Percentiles rank a stretch among this genome's conserved stretches.
Conservation (phyloP, 2,329 filamentous ascomycete genomes). For the Calonectria crousiana region DNA sequence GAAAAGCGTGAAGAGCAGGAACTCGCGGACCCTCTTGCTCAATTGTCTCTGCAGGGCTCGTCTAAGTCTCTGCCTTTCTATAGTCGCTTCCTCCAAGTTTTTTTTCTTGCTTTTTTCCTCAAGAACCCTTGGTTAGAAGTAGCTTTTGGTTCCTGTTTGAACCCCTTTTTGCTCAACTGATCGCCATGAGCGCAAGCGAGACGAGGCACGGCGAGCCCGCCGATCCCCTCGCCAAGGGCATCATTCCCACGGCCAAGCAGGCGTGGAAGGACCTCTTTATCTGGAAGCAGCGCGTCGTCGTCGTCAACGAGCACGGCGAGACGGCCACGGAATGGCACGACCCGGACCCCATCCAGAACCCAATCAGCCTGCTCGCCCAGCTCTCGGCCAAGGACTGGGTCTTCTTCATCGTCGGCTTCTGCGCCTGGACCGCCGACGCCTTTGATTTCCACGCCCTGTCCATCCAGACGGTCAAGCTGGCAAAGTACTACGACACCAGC, state of each 20-base stretch:
- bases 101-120: not conserved
- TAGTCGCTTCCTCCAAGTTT: not conserved
- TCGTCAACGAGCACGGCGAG: slow-evolving; percentile 74
- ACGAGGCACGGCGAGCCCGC: slow-evolving; percentile 61
- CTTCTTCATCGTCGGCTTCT: slow-evolving; percentile 80
- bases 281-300: slow-evolving; percentile 80
- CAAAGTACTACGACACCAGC: slow-evolving; percentile 60
- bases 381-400: slow-evolving; percentile 77
- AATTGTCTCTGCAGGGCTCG: not conserved
- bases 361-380: slow-evolving; percentile 75
- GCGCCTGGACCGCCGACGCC: slow-evolving; percentile 84
- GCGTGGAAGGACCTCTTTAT: slow-evolving; percentile 74
- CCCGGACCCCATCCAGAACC: slow-evolving; percentile 76
- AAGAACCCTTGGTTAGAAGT: not conserved
- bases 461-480: slow-evolving; percentile 81
- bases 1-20: not conserved
- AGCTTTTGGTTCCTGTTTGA: not conserved
- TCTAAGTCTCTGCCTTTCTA: not conserved
- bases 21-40: not conserved
- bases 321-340: slow-evolving; percentile 75
- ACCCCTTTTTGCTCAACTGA: not conserved
- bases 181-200: slow-evolving; percentile 5
- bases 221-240: slow-evolving; percentile 76
- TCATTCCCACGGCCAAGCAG: slow-evolving; percentile 74
- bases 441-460: slow-evolving; percentile 88